These are phyloP conservation scores for Neurospora intermedia DNA, from an alignment of 495 filamentous ascomycete genomes.

Conservation along the genomic window DNA sequence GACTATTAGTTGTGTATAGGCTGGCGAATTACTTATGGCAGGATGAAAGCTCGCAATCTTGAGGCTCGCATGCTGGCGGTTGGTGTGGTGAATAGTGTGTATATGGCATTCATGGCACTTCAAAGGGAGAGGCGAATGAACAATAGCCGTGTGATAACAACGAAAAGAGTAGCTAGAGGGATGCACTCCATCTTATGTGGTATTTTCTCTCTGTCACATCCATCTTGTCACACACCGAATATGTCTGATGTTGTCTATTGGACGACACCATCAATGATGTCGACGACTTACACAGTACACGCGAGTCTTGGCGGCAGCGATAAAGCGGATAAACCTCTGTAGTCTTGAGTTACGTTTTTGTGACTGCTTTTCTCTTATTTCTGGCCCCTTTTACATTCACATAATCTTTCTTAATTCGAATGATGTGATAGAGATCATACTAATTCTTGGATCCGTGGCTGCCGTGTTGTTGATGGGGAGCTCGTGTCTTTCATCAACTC, in stretches of 20 bases:
- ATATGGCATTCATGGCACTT: background rate
- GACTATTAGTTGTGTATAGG: background rate
- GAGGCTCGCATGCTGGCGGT: background rate
- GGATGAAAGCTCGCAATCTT: background rate
- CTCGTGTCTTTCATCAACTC: background rate
- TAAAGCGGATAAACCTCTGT: background rate
- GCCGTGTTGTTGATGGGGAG: background rate
- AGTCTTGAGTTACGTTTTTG: accelerated
- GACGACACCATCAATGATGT: background rate
- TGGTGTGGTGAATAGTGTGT: background rate
- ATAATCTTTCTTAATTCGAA: too few relatives aligned
- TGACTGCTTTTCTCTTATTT: background rate
- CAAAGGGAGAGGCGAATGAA: background rate
- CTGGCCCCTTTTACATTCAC: too few relatives aligned
- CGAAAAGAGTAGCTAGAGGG: background rate
- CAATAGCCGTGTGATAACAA: background rate
- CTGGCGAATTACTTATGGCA: slow-evolving; percentile 1
- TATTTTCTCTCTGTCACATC: too few relatives aligned
- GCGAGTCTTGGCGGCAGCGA: background rate
- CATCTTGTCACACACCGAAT: background rate
- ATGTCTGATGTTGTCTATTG: background rate
- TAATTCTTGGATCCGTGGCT: background rate
- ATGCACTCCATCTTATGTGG: background rate
- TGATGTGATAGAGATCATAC: background rate
- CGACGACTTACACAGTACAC: background rate